Evolutionary conservation across 768 basidiomycete genomes (phyloP), one percentile per base, ranked within the genome.

Genomic region (Suillus variegatus): DNA sequence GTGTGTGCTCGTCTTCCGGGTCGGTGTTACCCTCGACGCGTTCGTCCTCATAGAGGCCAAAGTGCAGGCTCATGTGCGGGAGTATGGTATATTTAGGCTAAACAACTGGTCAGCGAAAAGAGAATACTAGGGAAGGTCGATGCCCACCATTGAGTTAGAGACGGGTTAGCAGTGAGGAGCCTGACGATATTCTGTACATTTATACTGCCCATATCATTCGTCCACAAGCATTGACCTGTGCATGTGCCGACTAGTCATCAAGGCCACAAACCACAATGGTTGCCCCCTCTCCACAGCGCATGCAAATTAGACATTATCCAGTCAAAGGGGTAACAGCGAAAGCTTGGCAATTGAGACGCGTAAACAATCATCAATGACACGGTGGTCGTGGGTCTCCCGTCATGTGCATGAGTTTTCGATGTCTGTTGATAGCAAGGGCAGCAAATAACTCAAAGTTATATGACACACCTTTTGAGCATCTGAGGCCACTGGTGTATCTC

Each of bases 1-100:
- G 67, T 0, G 78, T 81, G 67, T 84, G 68, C 65, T 79, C 77
- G 18, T 82, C 77, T 7, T 82, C 78, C 0, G n/a, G 41, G 25
- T 70, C 67, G 25, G 40, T 60, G 18, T 16, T 18, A 12, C 28
- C 10, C 56, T 57, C 55, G 6, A 14, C 36, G 13, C 40, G 25
- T 10, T 25, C 57, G 18, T 60, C 57, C 18, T 25, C 40, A 12
- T 28, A 60, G 18, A 58, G 16, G 9, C 22, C 57, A 10, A 28
- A 10, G 6, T 43, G 57, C 14, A 41, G 40, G 40, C 40, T 60
- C 57, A 13, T 18, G 57, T 28, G 25, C 10, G 40, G 9, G 16
- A 40, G 6, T 41, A 16, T 6, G 18, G 9, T 60, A 40, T 10
- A 28, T 41, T 41, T 6, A 25, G 57, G 16, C 57, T 60, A 28